Evolutionary conservation across 768 basidiomycete species (phyloP).

Genomic region (Pulveroboletus sp.): DNA sequence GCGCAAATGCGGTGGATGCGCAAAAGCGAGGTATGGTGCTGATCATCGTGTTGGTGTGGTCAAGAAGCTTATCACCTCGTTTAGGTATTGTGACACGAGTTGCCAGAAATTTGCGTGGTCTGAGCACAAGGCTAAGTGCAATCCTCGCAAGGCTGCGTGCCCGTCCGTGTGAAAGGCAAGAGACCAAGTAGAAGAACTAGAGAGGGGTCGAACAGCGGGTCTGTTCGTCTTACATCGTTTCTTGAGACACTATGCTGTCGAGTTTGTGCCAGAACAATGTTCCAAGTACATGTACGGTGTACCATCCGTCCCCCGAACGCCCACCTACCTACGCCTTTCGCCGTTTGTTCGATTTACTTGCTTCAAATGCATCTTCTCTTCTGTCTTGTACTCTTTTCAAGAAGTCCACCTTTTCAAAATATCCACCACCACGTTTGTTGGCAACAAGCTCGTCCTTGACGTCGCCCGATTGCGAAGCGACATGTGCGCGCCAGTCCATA

Average conservation of each 20-base stretch:
- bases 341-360: conserved; percentile 53
- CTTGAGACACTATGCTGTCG: background rate
- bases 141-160: background rate
- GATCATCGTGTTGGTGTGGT: background rate
- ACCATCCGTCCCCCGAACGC: background rate
- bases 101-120: conserved; percentile 16
- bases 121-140: conserved; percentile 13
- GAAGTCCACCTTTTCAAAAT: conserved; percentile 83
- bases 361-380: conserved; percentile 60
- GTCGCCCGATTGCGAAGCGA: conserved; percentile 40
- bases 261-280: background rate
- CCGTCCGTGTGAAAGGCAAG: background rate
- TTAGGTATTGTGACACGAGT: conserved; percentile 13
- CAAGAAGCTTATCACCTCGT: background rate
- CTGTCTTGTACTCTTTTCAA: conserved; percentile 69
- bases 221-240: background rate
- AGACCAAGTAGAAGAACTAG: background rate
- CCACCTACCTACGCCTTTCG: conserved; percentile 19
- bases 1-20: conserved; percentile 47
- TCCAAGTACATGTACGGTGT: conserved; percentile 11
- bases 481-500: conserved; percentile 78
- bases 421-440: conserved; percentile 71
- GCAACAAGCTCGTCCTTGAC: conserved; percentile 70
- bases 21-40: conserved; percentile 33
- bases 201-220: background rate